These are phyloP conservation scores for Trichophyton equinum DNA, from an alignment of 2,329 filamentous ascomycete species.

Conservation along the genomic window DNA sequence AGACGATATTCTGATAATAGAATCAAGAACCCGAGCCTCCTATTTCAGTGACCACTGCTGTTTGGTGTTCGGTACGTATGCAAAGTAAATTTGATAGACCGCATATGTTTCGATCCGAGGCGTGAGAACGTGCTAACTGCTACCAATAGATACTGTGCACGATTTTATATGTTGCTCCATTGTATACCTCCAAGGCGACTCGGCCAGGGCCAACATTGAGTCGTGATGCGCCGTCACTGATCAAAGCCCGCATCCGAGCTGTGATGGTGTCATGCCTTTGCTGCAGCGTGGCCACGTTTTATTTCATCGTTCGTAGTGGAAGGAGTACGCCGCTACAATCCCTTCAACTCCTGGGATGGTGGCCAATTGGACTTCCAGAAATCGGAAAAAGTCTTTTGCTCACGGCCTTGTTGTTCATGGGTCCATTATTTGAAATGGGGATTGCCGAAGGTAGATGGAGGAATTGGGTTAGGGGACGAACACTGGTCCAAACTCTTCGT, in stretches of 20 bases:
- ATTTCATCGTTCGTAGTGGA: conserved; percentile 48
- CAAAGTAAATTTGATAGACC: neutral
- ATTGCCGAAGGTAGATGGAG: conserved; percentile 60
- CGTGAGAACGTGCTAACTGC: neutral
- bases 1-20: neutral
- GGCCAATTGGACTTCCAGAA: conserved; percentile 59
- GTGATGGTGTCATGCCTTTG: conserved; percentile 63
- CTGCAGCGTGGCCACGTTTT: conserved; percentile 54
- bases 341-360: conserved; percentile 64
- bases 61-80: conserved; percentile 11
- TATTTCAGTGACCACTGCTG: conserved; percentile 10
- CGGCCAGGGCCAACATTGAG: conserved; percentile 67
- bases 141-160: conserved; percentile 59
- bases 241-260: conserved; percentile 69
- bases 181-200: conserved; percentile 71
- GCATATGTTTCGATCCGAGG: neutral
- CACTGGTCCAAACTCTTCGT: conserved; percentile 48
- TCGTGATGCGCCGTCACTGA: conserved; percentile 79
- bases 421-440: conserved; percentile 68
- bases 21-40: conserved; percentile 10
- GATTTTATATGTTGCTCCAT: conserved; percentile 77
- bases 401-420: conserved; percentile 67
- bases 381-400: conserved; percentile 53
- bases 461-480: conserved; percentile 46
- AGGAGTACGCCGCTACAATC: conserved; percentile 41